These are phyloP conservation scores for Corchorus olitorius DNA, from an alignment of 345 rosid species.

Conservation along the genomic window DNA sequence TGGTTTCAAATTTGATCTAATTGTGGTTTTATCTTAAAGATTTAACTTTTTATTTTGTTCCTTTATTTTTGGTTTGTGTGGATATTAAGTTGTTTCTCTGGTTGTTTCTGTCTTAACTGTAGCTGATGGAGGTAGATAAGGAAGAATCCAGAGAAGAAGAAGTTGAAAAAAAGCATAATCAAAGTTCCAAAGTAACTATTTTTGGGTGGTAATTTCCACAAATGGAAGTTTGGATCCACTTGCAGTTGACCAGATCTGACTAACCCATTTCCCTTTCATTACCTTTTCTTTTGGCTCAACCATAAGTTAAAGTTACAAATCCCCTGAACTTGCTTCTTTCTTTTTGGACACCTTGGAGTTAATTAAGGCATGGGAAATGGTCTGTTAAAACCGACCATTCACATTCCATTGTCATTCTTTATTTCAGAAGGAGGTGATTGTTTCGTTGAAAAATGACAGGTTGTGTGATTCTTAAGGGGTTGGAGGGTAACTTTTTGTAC, in stretches of 20 bases:
- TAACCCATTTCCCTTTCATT: constrained; percentile 36
- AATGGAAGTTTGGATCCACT: constrained; percentile 42
- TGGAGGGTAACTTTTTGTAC: constrained; percentile 46
- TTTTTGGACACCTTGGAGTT: constrained; percentile 25
- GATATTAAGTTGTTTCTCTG: constrained; percentile 28
- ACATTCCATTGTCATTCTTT: constrained; percentile 38
- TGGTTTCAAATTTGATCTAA: constrained; percentile 27
- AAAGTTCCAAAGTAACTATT: constrained; percentile 23
- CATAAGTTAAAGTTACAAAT: constrained; percentile 19
- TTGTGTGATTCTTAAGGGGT: constrained; percentile 38
- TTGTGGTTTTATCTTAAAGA: constrained; percentile 3
- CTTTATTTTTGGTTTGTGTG: constrained; percentile 15
- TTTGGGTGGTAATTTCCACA: constrained; percentile 30
- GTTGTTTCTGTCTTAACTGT: constrained; percentile 28
- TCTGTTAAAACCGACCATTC: constrained; percentile 29
- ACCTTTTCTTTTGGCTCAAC: constrained; percentile 32
- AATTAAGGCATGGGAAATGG: constrained; percentile 53
- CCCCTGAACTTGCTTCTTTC: constrained; percentile 31
- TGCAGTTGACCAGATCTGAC: constrained; percentile 50
- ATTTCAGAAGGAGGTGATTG: constrained; percentile 39
- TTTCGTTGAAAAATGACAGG: constrained; percentile 56
- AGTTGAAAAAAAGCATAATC: constrained; percentile 25
- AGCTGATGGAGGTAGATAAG: constrained; percentile 47
- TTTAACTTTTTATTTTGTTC: constrained; percentile 7
- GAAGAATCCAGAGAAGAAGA: constrained; percentile 42